Evolutionary conservation across 106 monocot species (phyloP).

Genomic region (Acorus calamus): DNA sequence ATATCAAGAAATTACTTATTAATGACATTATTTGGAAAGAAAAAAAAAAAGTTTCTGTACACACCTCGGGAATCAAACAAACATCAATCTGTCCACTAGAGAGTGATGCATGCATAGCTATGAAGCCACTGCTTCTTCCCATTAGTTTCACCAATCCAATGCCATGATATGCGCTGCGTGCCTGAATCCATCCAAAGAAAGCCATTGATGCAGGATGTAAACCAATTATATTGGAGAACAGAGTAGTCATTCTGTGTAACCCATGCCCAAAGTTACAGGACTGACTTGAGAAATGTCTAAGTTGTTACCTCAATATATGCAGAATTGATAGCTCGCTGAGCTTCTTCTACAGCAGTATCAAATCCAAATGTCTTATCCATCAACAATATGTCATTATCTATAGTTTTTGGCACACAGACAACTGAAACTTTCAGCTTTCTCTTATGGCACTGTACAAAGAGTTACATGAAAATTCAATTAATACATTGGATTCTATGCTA

Average conservation of each 20-base stretch:
- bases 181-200: constrained; percentile 19
- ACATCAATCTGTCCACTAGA: constrained; percentile 92
- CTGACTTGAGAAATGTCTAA: too few species aligned
- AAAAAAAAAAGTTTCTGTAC: neutral
- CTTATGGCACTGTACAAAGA: constrained; percentile 40
- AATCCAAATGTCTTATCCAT: constrained; percentile 94
- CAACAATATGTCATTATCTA: constrained; percentile 82
- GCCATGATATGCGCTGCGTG: constrained; percentile 82
- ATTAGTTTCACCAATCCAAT: constrained; percentile 89
- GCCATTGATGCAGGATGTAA: too few species aligned
- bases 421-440: constrained; percentile 60
- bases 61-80: constrained; percentile 91
- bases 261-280: too few species aligned
- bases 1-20: neutral
- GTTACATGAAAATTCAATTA: neutral
- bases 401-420: constrained; percentile 82
- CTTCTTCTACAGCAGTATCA: constrained; percentile 89
- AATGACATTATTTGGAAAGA: neutral
- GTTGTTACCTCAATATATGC: constrained; percentile 81
- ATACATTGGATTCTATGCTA: neutral
- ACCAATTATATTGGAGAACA: too few species aligned
- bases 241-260: too few species aligned
- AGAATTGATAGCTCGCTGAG: constrained; percentile 86
- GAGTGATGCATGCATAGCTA: constrained; percentile 90
- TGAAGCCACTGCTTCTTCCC: constrained; percentile 90